These are phyloP conservation scores for Penicillium bovifimosum DNA, from an alignment of 495 filamentous ascomycete genomes.

Conservation along the genomic window DNA sequence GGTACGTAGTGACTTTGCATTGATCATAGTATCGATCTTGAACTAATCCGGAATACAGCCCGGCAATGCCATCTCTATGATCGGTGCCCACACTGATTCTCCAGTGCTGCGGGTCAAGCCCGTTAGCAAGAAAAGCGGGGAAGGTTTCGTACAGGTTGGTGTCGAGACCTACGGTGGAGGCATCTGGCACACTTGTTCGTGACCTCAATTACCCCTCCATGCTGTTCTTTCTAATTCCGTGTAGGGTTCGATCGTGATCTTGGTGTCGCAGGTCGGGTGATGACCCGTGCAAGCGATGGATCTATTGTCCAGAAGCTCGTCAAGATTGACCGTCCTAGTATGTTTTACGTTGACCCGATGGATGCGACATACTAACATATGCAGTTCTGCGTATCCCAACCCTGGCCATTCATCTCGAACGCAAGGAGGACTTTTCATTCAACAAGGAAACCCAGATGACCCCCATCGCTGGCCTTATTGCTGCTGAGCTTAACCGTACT, in stretches of 20 bases:
- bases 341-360: constrained; percentile 1
- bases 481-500: constrained; percentile 78
- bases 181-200: constrained; percentile 57
- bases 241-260: constrained; percentile 95
- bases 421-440: constrained; percentile 76
- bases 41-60: constrained; percentile 42
- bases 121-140: constrained; percentile 76
- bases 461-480: constrained; percentile 82
- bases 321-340: constrained; percentile 81
- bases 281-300: constrained; percentile 70
- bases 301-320: constrained; percentile 78
- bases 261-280: constrained; percentile 80
- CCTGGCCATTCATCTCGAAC: constrained; percentile 88
- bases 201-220: background rate
- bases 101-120: constrained; percentile 88
- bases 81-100: constrained; percentile 96
- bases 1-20: constrained; percentile 28
- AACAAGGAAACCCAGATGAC: constrained; percentile 97
- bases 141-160: constrained; percentile 92
- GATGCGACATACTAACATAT: constrained; percentile 2
- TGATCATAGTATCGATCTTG: background rate
- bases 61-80: constrained; percentile 89
- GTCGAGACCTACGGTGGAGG: constrained; percentile 97
- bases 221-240: background rate
- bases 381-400: constrained; percentile 81